Conservation (phyloP, 2,329 filamentous ascomycete species). For the Geoglossum cookeanum region DNA sequence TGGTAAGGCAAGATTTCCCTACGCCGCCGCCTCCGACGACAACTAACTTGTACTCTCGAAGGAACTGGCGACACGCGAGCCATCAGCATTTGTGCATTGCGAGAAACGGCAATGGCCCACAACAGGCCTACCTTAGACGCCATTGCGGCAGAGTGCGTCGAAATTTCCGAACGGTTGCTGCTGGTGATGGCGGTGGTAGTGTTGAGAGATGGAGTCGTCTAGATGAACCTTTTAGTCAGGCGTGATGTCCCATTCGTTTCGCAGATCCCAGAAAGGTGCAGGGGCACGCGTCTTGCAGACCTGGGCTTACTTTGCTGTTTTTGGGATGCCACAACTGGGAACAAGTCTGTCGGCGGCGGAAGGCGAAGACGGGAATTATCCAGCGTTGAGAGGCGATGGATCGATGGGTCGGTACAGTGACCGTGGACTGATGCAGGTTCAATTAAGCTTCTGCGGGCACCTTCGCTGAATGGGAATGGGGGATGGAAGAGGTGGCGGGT, state of each 20-base stretch:
- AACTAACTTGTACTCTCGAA: slow-evolving; percentile 88
- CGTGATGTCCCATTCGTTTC: not conserved
- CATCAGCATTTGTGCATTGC: not conserved
- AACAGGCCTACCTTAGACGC: slow-evolving; percentile 4
- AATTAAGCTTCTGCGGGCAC: slow-evolving; percentile 1
- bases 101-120: not conserved
- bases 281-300: not conserved
- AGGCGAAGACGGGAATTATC: not conserved
- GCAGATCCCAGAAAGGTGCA: not conserved
- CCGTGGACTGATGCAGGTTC: slow-evolving; percentile 1
- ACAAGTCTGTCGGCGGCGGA: not conserved
- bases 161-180: not conserved
- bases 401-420: not conserved
- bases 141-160: slow-evolving; percentile 1
- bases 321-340: not conserved
- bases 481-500: not conserved
- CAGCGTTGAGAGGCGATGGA: not conserved
- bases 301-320: not conserved
- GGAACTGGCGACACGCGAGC: slow-evolving; percentile 35
- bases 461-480: not conserved
- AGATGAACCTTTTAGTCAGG: not conserved
- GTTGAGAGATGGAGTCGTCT: not conserved
- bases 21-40: slow-evolving; percentile 96
- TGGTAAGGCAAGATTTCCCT: slow-evolving; percentile 97
- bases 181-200: not conserved